Base-by-base conservation (phyloP, 1,139 yeast genomes). In the Nadsonia commutata region DNA sequence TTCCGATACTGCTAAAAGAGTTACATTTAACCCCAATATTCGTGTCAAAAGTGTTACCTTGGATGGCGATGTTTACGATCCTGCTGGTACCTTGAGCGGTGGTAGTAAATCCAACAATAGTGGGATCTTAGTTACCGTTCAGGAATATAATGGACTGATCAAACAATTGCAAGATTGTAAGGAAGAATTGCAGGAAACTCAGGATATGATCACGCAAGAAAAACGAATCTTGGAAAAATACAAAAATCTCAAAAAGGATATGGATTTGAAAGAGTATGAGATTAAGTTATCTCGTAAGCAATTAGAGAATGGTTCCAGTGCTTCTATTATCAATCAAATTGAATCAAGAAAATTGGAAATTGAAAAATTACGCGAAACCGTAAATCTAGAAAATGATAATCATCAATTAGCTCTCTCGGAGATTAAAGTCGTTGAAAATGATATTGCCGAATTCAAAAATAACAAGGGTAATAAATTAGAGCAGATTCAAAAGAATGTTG, bases 51-150 rank as follows among this genome's bases (percentile, higher is more conserved):
- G 95, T n/a, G 88, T 93, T 13, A 93, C 99, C 0, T 60, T 83
- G 37, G 93, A 88, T 43, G 99, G 98, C 41, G 98, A 90, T 61
- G 73, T 80, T 9, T 93, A 88, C 62, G 98, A 93, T 57, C 98
- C 98, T 0, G 86, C 81, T 52, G 99, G 99, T 13, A 85, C 94
- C 19, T 66, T 93, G 37, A 83, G 96, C 1, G 99, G 99, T 43
- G 98, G 98, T n/a, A 79, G 94, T 19, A 72, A 90, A 51, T 76
- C 70, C 50, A 61, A 55, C 20, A 63, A 67, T 40, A 70, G 76
- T 13, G 74, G 86, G 0, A 61, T 81, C 3, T 66, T 90, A 46
- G 61, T 76, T 7, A 74, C 74, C 42, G 74, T 88, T 57, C 94
- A 81, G 55, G 74, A 74, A 49, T 80, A 73, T 51, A 82, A 83